Evolutionary conservation across 306 rosid genomes (phyloP).

Genomic region (Adenanthera pavonina): DNA sequence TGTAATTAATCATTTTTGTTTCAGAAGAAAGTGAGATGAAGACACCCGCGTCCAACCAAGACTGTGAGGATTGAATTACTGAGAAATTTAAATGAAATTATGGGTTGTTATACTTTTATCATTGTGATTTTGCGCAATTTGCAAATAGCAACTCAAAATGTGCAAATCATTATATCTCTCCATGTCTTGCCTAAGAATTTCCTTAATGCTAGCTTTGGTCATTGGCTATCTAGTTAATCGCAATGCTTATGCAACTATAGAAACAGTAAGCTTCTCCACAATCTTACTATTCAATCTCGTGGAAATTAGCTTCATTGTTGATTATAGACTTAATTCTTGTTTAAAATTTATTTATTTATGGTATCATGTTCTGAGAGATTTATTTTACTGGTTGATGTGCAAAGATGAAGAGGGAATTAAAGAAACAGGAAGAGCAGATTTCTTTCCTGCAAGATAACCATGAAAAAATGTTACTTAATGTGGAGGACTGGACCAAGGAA

Average conservation of each 20-base stretch:
- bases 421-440: conserved; percentile 66
- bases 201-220: conserved; percentile 56
- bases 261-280: conserved; percentile 45
- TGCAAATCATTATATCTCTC: conserved; percentile 7
- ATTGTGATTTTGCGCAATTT: neutral
- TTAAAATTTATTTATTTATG: neutral
- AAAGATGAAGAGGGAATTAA: conserved; percentile 66
- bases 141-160: conserved; percentile 37
- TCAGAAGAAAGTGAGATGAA: conserved; percentile 49
- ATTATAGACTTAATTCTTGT: conserved; percentile 12
- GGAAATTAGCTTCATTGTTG: neutral
- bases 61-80: conserved; percentile 49
- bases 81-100: conserved; percentile 16
- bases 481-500: conserved; percentile 54
- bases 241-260: neutral
- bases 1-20: conserved; percentile 19
- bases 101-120: neutral
- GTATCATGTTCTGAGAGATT: neutral
- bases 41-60: conserved; percentile 38
- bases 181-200: conserved; percentile 8
- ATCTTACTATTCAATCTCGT: neutral
- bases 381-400: conserved; percentile 45
- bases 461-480: conserved; percentile 59
- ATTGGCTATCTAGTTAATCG: conserved; percentile 43
- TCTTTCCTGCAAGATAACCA: conserved; percentile 55